Percentiles rank a stretch among this genome's conserved stretches.
phyloP scores from a whole-genome alignment of 192 early-diverging fungal species.

The Podila epicladia region DNA sequence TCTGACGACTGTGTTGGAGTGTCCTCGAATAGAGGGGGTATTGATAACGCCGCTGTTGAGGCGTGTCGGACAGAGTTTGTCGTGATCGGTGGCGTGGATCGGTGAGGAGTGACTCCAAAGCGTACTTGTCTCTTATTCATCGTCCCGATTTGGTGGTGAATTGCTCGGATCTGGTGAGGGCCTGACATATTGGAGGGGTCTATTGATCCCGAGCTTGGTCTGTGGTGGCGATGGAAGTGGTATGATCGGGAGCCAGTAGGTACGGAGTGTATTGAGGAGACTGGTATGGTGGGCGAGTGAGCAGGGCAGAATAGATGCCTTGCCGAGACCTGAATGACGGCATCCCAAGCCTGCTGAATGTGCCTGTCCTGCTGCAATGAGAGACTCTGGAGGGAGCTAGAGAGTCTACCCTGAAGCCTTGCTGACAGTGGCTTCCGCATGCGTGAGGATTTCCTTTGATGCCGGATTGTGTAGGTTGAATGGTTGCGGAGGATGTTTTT shows the following conservation, averaged over 20 bases:
- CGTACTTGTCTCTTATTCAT: no score
- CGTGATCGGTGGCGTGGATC: no score
- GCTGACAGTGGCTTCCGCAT: neutral
- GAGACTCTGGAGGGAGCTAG: neutral
- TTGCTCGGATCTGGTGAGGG: no score
- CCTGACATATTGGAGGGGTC: no score
- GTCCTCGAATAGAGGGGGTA: no score
- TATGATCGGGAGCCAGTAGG: neutral
- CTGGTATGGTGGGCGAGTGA: constrained; percentile 7
- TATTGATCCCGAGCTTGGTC: no score
- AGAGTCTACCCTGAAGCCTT: neutral
- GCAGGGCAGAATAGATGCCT: constrained; percentile 43
- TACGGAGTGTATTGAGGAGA: neutral
- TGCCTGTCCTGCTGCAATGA: neutral
- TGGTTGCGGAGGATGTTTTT: neutral
- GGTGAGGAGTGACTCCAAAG: no score
- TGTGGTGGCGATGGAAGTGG: neutral
- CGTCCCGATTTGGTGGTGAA: no score
- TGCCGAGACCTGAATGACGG: constrained; percentile 44
- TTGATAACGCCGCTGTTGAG: neutral
- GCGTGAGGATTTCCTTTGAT: constrained; percentile 1
- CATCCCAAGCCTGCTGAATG: constrained; percentile 22
- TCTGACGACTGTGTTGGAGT: no score
- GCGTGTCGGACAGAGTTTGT: no score
- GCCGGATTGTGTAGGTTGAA: neutral